Conservation (phyloP, 1,139 yeast species). For the Magnusiomyces paraingens region DNA sequence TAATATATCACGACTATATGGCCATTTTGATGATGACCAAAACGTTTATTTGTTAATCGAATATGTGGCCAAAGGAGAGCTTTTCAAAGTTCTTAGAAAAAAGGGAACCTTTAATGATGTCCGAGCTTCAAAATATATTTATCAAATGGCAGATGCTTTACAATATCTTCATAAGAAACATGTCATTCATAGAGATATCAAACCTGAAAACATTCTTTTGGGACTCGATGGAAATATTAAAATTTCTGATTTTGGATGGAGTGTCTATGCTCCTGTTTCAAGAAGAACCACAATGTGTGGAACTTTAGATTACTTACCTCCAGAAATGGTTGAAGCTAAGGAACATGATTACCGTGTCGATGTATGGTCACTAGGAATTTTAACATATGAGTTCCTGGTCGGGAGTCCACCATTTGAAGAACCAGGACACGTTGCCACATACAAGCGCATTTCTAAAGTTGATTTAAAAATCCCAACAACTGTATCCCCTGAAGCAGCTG, state of each 20-base stretch:
- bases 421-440: conserved; percentile 63
- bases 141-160: conserved; percentile 77
- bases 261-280: conserved; percentile 56
- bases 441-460: conserved; percentile 67
- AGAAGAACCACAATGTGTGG: conserved; percentile 85
- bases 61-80: conserved; percentile 80
- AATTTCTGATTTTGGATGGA: conserved; percentile 96
- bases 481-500: conserved; percentile 68
- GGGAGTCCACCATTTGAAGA: conserved; percentile 92
- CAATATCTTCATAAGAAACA: conserved; percentile 67
- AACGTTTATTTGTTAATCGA: conserved; percentile 81
- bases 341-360: conserved; percentile 79
- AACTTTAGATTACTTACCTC: conserved; percentile 88
- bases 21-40: conserved; percentile 74
- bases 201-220: conserved; percentile 82
- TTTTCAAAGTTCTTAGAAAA: conserved; percentile 63
- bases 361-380: conserved; percentile 87
- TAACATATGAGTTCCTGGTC: conserved; percentile 78
- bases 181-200: conserved; percentile 85
- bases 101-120: conserved; percentile 63
- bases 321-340: conserved; percentile 86
- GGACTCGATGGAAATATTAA: conserved; percentile 69
- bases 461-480: conserved; percentile 68
- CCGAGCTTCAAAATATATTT: conserved; percentile 70
- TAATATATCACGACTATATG: conserved; percentile 72